Evolutionary conservation across 2,329 filamentous ascomycete genomes (phyloP), one percentile per base, ranked within the genome.

Genomic region (Furcasterigmium sp.): DNA sequence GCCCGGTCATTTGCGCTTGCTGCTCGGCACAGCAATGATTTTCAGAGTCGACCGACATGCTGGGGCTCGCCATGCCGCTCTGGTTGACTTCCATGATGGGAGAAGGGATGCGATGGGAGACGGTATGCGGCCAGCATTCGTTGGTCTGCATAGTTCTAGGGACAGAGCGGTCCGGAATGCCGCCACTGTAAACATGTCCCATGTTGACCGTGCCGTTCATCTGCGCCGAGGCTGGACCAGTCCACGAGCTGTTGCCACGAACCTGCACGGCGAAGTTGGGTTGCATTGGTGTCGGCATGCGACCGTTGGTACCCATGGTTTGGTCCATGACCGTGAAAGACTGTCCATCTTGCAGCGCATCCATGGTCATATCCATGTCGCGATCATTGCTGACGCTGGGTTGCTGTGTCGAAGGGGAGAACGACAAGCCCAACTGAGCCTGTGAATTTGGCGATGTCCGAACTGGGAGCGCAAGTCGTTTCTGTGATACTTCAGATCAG

Each of bases 281-380:
- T 50, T 80, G 72, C n/a, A 80, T 79, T 2, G 77, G 77, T 2
- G 78, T 80, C 3, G 77, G 76, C 59, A 80, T 72, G 38, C 76
- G 74, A 45, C 69, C 67, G 20, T 21, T 15, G 9, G 17, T 26
- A 11, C 23, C 23, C 13, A 37, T 19, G 18, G 25, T 34, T 8
- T 44, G 43, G 18, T 46, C 38, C 3, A 34, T 11, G 13, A 17
- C 40, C 23, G 28, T 15, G 25, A 37, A 63, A n/a, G 59, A 43
- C 8, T 53, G 56, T 23, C 55, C 38, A 8, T 51, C 51, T 26
- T 66, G 60, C 4, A 56, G 57, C 20, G 65, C 59, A 46, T 72
- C 66, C 43, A 73, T 66, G 53, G 65, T 65, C 74, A 78, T 75
- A 47, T 78, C 71, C 60, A 73, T 70, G 45, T 77, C 74, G 35